Percentiles rank a stretch among this genome's conserved stretches.
These are phyloP conservation scores for Colletotrichum sp. DNA, from an alignment of 2,329 filamentous ascomycete species.

Conservation along the genomic window DNA sequence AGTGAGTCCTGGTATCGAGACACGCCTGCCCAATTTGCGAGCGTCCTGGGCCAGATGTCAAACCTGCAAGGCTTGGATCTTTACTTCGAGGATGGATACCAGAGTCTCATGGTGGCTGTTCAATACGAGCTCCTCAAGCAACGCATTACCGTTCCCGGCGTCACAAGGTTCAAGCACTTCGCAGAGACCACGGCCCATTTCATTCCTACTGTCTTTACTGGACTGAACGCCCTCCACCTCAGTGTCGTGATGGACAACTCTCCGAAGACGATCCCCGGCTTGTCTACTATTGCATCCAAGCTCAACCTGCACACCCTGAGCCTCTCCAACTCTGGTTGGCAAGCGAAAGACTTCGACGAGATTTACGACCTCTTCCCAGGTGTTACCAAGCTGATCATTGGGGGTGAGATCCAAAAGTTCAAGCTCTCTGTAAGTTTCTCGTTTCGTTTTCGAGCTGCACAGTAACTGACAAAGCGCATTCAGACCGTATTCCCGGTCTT, in stretches of 20 bases:
- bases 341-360: background rate
- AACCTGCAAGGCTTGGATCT: background rate
- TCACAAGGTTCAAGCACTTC: background rate
- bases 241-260: rapidly evolving
- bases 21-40: background rate
- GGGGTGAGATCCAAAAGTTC: background rate
- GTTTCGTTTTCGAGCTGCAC: background rate
- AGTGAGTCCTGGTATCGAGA: background rate
- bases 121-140: background rate
- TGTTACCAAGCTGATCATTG: background rate
- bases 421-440: background rate
- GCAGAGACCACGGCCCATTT: background rate
- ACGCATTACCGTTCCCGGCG: background rate
- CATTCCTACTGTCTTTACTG: background rate
- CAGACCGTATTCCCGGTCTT: background rate
- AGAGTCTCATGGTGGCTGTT: background rate
- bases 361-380: background rate
- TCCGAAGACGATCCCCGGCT: background rate
- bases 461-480: background rate
- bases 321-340: background rate
- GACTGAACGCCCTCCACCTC: background rate
- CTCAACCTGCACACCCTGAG: background rate
- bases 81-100: background rate
- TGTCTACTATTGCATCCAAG: background rate
- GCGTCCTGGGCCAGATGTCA: background rate